Conservation (phyloP, 345 rosid genomes). For the Erodium maritimum region DNA sequence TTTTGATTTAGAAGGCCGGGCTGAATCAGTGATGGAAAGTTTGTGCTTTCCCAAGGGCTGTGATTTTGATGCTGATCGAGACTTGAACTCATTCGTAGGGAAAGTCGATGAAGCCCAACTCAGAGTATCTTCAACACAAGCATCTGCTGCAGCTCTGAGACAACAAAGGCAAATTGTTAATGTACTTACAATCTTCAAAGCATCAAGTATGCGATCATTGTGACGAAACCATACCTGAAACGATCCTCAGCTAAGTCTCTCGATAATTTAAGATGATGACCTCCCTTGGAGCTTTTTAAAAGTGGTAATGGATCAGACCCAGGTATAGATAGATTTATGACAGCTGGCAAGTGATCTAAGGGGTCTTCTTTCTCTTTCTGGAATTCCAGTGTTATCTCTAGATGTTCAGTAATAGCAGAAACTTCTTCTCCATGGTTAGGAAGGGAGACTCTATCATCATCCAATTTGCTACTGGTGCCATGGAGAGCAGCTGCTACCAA, state of each 20-base stretch:
- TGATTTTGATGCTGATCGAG: slow-evolving; percentile 33
- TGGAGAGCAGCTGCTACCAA: slow-evolving; percentile 58
- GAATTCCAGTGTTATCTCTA: slow-evolving; percentile 70
- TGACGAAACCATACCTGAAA: slow-evolving; percentile 43
- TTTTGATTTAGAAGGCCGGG: slow-evolving; percentile 53
- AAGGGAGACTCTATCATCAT: slow-evolving; percentile 22
- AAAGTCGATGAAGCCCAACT: slow-evolving; percentile 58
- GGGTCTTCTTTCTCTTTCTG: slow-evolving; percentile 32
- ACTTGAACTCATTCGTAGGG: slow-evolving; percentile 45
- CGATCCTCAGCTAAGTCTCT: slow-evolving; percentile 52
- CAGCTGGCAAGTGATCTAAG: slow-evolving; percentile 36
- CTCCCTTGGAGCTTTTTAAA: slow-evolving; percentile 21
- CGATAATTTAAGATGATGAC: slow-evolving; percentile 36
- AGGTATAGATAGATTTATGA: slow-evolving; percentile 44
- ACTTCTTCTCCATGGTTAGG: slow-evolving; percentile 33
- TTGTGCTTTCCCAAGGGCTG: slow-evolving; percentile 76
- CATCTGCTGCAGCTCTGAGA: slow-evolving; percentile 56
- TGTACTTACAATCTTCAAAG: not conserved
- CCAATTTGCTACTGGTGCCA: slow-evolving; percentile 33
- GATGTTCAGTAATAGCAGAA: slow-evolving; percentile 23
- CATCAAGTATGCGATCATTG: not conserved
- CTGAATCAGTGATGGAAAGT: slow-evolving; percentile 32
- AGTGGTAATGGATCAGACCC: slow-evolving; percentile 24
- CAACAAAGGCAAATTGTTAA: not conserved
- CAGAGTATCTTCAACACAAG: slow-evolving; percentile 38